Evolutionary conservation across 2,329 filamentous ascomycete species (phyloP).

Genomic region (Aphanocladium album): DNA sequence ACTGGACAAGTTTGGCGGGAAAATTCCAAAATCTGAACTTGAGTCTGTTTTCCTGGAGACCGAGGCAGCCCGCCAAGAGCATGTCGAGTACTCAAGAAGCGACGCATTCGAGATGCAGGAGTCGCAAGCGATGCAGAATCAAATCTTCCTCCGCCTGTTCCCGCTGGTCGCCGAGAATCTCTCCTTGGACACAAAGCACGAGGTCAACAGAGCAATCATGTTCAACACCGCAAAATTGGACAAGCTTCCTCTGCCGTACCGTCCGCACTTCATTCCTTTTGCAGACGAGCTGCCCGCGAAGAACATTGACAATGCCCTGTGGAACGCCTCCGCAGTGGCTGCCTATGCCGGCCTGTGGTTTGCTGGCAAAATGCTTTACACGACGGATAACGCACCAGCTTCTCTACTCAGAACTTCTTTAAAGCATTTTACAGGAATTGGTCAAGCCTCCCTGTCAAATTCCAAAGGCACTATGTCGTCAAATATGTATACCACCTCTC

Average conservation of each 20-base stretch:
- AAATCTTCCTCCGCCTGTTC: not conserved
- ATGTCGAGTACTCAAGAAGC: not conserved
- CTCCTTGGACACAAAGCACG: not conserved
- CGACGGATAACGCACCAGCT: not conserved
- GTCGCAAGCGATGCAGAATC: conserved; percentile 3
- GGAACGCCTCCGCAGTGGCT: not conserved
- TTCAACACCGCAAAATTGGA: not conserved
- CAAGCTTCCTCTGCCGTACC: not conserved
- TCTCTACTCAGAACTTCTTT: not conserved
- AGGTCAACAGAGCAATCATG: not conserved
- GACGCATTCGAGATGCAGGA: not conserved
- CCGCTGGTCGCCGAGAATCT: not conserved
- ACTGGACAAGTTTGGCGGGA: not conserved
- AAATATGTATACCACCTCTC: not conserved
- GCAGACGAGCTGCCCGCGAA: conserved; percentile 1
- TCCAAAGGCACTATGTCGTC: not conserved
- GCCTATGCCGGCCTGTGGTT: not conserved
- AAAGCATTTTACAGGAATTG: not conserved
- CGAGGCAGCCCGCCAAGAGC: not conserved
- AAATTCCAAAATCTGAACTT: not conserved
- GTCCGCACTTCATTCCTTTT: not conserved
- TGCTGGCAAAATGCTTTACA: not conserved
- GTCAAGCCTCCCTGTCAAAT: not conserved
- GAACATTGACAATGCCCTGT: not conserved
- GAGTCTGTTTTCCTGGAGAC: not conserved